Base-by-base conservation (phyloP, 495 filamentous ascomycete species). In the Penicillium silybi region DNA sequence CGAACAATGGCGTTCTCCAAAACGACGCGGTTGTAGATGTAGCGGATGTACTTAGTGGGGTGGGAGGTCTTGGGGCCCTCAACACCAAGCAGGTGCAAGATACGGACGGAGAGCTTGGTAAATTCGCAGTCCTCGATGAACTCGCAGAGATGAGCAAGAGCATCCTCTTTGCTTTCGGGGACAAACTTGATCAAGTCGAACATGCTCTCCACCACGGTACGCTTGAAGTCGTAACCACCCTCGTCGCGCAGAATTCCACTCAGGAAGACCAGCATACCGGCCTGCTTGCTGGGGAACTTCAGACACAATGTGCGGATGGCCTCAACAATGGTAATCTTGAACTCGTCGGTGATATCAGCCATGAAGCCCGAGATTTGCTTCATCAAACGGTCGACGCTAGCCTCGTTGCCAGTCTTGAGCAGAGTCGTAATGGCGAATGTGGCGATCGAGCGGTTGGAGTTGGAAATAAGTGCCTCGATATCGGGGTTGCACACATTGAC, bases 41-140 rank as follows among this genome's bases (percentile, higher is more conserved):
- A 99, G 11, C 93, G 88, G 63, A 99, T 95, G 59, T 96, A 99
- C 77, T 97, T 97, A 48, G 92, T 97, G 3, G 93, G 95, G 57
- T 96, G 88, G 5, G 88, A 84, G 5, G 95, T 97, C 76, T 91
- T 95, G 27, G 95, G 95, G 17, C 93, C 95, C 74, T 99, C 93
- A 20, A 88, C 78, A 57, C 95, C 93, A 27, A 99, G 82, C 23
- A 97, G 80, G 72, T 97, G 92, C 34, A 99, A 74, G 53, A 97
- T 90, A 40, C 95, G 84, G 43, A 99, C 92, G 32, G 95, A 92
- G 46, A 99, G 80, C 73, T 99, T 99, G 16, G 93, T 97, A 69
- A 97, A 99, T 63, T 99, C 93, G 77, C 93, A 99, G 66, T 99
- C 93, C 69, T 99, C 93, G 56, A 99, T 97, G 69, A 99, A 99